A percentile compares a stretch with the other conserved stretches of the same genome.
These are phyloP conservation scores for Claviceps maximensis DNA, from an alignment of 2,329 filamentous ascomycete species.

Conservation along the genomic window DNA sequence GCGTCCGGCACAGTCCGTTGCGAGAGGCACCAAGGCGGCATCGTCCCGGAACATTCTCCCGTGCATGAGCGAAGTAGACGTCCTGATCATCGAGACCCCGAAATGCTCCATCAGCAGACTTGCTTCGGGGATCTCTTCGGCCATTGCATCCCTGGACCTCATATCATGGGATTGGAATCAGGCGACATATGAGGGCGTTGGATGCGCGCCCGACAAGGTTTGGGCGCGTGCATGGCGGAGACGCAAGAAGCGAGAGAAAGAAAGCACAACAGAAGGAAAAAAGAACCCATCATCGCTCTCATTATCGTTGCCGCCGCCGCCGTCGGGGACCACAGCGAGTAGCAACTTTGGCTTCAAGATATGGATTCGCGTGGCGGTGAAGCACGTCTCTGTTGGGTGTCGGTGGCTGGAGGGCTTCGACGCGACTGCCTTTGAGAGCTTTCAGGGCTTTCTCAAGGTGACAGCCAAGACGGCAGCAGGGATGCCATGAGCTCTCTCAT, in stretches of 20 bases:
- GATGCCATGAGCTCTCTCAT: too few species aligned
- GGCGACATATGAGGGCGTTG: slow-evolving; percentile 39
- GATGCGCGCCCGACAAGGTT: slow-evolving; percentile 56
- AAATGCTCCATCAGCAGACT: slow-evolving; percentile 24
- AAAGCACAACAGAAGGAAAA: slow-evolving; percentile 12
- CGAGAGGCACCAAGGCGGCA: slow-evolving; percentile 29
- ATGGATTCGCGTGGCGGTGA: slow-evolving; percentile 26
- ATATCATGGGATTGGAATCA: slow-evolving; percentile 50
- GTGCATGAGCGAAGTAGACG: slow-evolving; percentile 23
- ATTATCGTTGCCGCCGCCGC: slow-evolving; percentile 1
- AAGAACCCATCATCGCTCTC: not conserved
- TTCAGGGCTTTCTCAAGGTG: slow-evolving; percentile 62
- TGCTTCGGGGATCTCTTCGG: slow-evolving; percentile 23
- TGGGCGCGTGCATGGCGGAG: slow-evolving; percentile 67
- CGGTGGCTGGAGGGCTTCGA: slow-evolving; percentile 62
- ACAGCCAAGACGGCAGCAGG: slow-evolving; percentile 12
- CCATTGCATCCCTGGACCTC: slow-evolving; percentile 44
- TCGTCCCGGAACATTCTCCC: slow-evolving; percentile 30
- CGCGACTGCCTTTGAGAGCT: slow-evolving; percentile 67
- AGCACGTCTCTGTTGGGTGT: slow-evolving; percentile 34
- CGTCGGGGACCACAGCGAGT: slow-evolving; percentile 19
- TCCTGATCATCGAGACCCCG: slow-evolving; percentile 32
- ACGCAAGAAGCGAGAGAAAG: slow-evolving; percentile 39
- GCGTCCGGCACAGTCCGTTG: slow-evolving; percentile 42
- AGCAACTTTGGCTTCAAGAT: slow-evolving; percentile 44